Conservation (phyloP, 2,329 filamentous ascomycete species). For the Emergomyces pasteurianus region DNA sequence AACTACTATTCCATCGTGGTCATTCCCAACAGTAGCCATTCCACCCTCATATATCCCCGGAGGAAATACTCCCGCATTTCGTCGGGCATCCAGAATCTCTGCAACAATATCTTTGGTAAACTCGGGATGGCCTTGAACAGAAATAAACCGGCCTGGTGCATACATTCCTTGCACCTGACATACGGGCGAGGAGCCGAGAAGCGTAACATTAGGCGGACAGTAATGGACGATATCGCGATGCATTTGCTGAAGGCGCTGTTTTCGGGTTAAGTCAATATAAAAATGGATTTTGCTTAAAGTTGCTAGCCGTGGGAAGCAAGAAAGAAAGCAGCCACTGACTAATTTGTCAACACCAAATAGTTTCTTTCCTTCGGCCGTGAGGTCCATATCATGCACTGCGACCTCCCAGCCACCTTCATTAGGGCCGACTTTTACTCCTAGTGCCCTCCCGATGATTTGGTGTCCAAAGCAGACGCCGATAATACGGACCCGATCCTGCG, state of each 20-base stretch:
- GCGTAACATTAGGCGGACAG: slow-evolving; percentile 49
- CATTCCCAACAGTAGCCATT: slow-evolving; percentile 50
- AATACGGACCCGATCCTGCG: slow-evolving; percentile 54
- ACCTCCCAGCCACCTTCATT: slow-evolving; percentile 68
- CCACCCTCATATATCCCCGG: slow-evolving; percentile 59
- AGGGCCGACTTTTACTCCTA: slow-evolving; percentile 55
- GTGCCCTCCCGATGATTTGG: slow-evolving; percentile 65
- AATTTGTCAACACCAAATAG: slow-evolving; percentile 56
- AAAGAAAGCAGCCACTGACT: slow-evolving; percentile 24
- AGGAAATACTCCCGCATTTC: slow-evolving; percentile 55
- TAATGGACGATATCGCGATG: slow-evolving; percentile 64
- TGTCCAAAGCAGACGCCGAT: slow-evolving; percentile 81
- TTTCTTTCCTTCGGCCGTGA: slow-evolving; percentile 58
- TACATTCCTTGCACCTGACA: slow-evolving; percentile 78
- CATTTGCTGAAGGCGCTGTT: slow-evolving; percentile 59
- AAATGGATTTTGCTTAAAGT: no score
- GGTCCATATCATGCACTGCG: slow-evolving; percentile 56
- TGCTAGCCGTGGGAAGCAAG: background rate
- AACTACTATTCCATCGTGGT: slow-evolving; percentile 71
- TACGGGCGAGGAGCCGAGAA: slow-evolving; percentile 51
- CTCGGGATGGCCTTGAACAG: slow-evolving; percentile 80
- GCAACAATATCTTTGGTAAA: slow-evolving; percentile 60
- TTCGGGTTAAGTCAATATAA: background rate
- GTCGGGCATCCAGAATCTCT: slow-evolving; percentile 54
- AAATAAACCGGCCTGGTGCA: slow-evolving; percentile 51